Base-by-base conservation (phyloP, 805 yeast species). In the Ogataea glucozyma region DNA sequence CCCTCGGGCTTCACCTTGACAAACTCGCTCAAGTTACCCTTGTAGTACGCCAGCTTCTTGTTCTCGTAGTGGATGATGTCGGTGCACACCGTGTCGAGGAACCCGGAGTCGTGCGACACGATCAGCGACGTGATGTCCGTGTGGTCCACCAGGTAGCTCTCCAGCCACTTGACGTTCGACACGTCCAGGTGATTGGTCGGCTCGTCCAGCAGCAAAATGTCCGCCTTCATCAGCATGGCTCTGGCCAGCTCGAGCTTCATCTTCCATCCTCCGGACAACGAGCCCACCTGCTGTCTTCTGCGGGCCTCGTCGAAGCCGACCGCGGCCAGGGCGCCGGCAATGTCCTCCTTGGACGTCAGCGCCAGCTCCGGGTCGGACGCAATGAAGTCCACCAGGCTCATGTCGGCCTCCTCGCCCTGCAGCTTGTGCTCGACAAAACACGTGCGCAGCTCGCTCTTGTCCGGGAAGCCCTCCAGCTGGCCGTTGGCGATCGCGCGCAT, bases 171-270 rank as follows among this genome's bases (percentile, higher is more conserved):
- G 46, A 93, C 98, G 58, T 91, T 91, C 32, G 79, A 72, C 38
- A 88, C 97, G 73, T 93, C 99, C 78, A 91, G 80, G 72, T 91
- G 99, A 72, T 91, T 91, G 52, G 99, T 91, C 66, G 99, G 99
- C 79, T 91, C 99, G 70, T 91, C 99, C 61, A 91, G 76, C 56
- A 91, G 74, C 59, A 91, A 76, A 43, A 91, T 90, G 69, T 91
- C 99, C 26, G 98, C 99, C 67, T 83, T 88, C 88, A 89, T 87
- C 56, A 91, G 74, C 97, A 91, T 90, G 26, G 98, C 99, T 72
- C 97, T 84, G n/a, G 98, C 99, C 60, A 91, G 75, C 70, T 90
- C 98, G 55, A 91, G 78, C 71, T 91, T 91, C 99, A 91, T 91
- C 71, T 93, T 93, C 99, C 99, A 91, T 67, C 99, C 99, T 68